Evolutionary conservation across 768 basidiomycete species (phyloP).

Genomic region (Psilocybe sp.): DNA sequence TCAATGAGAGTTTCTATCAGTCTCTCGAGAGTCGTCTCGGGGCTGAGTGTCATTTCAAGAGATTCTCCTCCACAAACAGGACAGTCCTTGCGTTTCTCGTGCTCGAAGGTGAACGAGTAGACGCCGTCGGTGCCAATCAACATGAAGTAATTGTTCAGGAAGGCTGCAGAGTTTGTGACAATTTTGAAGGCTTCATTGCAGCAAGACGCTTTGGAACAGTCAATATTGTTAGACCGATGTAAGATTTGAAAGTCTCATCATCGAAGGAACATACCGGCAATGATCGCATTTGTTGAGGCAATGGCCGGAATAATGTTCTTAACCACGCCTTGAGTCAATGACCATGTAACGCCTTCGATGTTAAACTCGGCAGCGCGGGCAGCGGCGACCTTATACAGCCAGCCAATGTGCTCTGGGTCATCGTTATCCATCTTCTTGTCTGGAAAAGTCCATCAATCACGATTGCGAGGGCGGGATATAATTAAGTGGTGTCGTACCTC

Average conservation of each 20-base stretch:
- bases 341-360: constrained; percentile 98
- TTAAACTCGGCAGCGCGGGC: constrained; percentile 90
- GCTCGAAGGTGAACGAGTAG: constrained; percentile 96
- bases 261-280: constrained; percentile 60
- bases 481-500: constrained; percentile 51
- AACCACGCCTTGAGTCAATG: constrained; percentile 95
- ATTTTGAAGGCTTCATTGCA: constrained; percentile 99
- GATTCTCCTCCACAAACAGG: constrained; percentile 96
- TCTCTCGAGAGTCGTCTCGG: constrained; percentile 77
- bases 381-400: constrained; percentile 82
- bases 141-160: constrained; percentile 98
- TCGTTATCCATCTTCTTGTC: constrained; percentile 98
- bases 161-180: constrained; percentile 91
- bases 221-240: constrained; percentile 5
- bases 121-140: constrained; percentile 94
- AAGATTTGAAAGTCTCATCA: neutral
- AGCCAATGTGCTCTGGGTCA: constrained; percentile 93
- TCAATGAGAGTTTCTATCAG: constrained; percentile 87
- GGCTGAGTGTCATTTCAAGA: constrained; percentile 66
- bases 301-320: constrained; percentile 99
- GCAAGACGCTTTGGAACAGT: constrained; percentile 63
- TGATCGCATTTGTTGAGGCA: constrained; percentile 97
- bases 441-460: constrained; percentile 22
- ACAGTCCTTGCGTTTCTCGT: constrained; percentile 89
- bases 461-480: neutral